Base-by-base conservation (phyloP, 2,329 filamentous ascomycete genomes). In the Zymoseptoria passerinii region DNA sequence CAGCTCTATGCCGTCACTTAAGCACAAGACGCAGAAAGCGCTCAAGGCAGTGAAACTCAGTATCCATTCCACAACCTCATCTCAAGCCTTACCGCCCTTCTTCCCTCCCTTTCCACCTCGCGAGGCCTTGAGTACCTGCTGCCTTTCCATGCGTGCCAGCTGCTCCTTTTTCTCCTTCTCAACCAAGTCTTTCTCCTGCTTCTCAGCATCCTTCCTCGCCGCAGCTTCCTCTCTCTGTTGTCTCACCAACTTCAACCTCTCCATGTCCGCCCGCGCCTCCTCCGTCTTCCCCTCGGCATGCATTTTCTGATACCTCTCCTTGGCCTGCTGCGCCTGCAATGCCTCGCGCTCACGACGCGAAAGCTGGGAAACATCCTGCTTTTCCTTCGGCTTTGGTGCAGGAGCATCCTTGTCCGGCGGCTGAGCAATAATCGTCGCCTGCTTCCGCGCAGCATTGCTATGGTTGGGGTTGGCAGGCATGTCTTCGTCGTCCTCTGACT, bases 211-310 rank as follows among this genome's bases (percentile, higher is more conserved):
- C 80, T 92, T 92, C 68, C 90, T 80, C 28, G 86, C 88, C 55
- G 89, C 84, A 70, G 95, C 92, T 19, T 87, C 86, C 69, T 89
- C 92, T 63, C 94, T 84, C 77, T 90, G 88, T 80, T 96, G 90
- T 52, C 86, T 84, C 65, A 99, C 90, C 60, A 92, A 72, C 73
- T 80, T 85, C 69, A 99, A 77, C 57, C 94, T 83, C 59, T 90
- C 92, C 66, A 97, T 71, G 75, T 99, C 94, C 4, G 89, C 87
- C 73, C 90, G 88, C 52, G 92, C 92, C 80, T 96, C 89, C 61
- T 99, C 94, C 50, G 94, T 97, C 84, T 97, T 97, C 69, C 92
- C 92, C 71, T 91, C 88, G 58, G 91, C 89, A 70, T 96, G 92
- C 68, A 96, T 75, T 77, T 95, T 95, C 79, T 90, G 83, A 71